Evolutionary conservation across 768 basidiomycete genomes (phyloP).

Genomic region (Collybiopsis luxurians): DNA sequence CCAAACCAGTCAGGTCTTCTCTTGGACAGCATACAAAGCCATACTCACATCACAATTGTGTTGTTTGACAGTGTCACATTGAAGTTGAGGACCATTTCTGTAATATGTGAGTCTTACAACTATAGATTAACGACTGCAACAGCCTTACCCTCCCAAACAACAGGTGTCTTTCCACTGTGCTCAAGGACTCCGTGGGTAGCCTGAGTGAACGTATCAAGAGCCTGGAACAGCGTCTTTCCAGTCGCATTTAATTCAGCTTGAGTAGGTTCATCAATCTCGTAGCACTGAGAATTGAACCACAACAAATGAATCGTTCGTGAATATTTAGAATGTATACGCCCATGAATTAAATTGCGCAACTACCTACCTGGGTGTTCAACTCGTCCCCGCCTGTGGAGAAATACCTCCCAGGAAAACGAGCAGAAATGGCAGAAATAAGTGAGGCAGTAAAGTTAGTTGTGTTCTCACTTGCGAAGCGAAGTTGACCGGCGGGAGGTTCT

Average conservation of each 20-base stretch:
- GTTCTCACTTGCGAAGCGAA: conserved; percentile 62
- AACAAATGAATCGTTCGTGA: no score
- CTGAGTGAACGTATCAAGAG: conserved; percentile 60
- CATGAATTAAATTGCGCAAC: no score
- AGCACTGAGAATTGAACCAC: no score
- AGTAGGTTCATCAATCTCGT: conserved; percentile 57
- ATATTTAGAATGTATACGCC: no score
- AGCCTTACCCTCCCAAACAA: conserved; percentile 74
- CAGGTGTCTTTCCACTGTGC: conserved; percentile 63
- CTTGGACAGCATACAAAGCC: background rate
- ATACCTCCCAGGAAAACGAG: conserved; percentile 51
- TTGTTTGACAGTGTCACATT: conserved; percentile 45
- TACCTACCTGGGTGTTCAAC: conserved; percentile 61
- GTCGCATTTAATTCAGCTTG: conserved; percentile 47
- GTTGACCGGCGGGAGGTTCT: conserved; percentile 82
- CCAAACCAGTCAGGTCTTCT: background rate
- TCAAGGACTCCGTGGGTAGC: conserved; percentile 56
- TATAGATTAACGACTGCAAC: background rate
- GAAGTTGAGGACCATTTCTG: conserved; percentile 66
- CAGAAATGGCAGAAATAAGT: conserved; percentile 52
- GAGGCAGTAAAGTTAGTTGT: conserved; percentile 58
- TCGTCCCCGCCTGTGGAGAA: conserved; percentile 86
- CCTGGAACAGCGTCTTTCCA: conserved; percentile 58
- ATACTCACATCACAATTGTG: conserved; percentile 54
- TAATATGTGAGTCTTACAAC: conserved; percentile 1